Conservation (phyloP, 2,329 filamentous ascomycete species). For the Neocatenulostroma microsporum region DNA sequence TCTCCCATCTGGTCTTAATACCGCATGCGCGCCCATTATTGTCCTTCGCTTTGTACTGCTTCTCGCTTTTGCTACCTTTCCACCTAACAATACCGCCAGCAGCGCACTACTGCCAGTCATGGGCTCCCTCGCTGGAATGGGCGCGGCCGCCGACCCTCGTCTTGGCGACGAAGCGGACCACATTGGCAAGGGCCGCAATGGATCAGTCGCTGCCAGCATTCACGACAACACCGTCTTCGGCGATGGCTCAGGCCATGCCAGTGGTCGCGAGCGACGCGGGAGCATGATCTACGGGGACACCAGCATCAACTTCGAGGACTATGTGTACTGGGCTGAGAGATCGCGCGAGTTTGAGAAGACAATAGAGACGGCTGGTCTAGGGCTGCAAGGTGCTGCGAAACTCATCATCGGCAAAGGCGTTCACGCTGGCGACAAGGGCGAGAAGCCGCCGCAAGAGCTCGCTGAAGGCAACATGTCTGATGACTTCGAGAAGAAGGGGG, state of each 20-base stretch:
- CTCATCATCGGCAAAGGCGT: constrained; percentile 10
- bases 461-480: neutral
- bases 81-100: too few relatives aligned
- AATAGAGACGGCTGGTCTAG: constrained; percentile 4
- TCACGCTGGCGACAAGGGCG: constrained; percentile 21
- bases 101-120: neutral
- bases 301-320: constrained; percentile 32
- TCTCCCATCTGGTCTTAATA: neutral
- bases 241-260: too few relatives aligned
- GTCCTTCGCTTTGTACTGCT: neutral
- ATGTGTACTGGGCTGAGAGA: constrained; percentile 32
- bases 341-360: constrained; percentile 29
- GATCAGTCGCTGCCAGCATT: constrained; percentile 4
- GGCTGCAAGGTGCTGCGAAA: constrained; percentile 1
- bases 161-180: constrained; percentile 7
- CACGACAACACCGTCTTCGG: neutral
- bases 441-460: constrained; percentile 2
- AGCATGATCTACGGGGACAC: constrained; percentile 12
- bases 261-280: too few relatives aligned
- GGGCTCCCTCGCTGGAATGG: constrained; percentile 4
- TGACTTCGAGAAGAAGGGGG: constrained; percentile 4
- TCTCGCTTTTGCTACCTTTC: neutral
- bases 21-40: neutral
- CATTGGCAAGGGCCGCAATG: constrained; percentile 9
- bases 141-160: constrained; percentile 12